A percentile compares a stretch with the other conserved stretches of the same genome.
Conservation (phyloP, 1,284 basidiomycete species). For the Ganoderma lucidum region DNA sequence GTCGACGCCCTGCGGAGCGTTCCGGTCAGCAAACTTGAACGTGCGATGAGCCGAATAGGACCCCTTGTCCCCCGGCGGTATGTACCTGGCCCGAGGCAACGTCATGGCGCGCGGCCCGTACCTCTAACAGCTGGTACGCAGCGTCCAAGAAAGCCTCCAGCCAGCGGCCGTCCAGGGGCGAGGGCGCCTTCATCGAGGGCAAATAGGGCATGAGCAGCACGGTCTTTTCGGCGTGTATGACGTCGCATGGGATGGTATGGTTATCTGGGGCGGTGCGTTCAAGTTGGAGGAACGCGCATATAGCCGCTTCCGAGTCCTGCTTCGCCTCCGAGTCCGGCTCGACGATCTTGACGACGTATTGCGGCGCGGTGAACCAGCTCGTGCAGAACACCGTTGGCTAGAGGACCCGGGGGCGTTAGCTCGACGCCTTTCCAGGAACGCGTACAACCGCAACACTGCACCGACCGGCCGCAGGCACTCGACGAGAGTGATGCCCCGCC, state of each 20-base stretch:
- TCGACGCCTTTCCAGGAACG: too few species aligned
- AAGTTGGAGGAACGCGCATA: background rate
- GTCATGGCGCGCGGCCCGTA: background rate
- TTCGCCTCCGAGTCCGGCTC: background rate
- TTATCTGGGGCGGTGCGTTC: background rate
- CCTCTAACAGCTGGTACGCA: background rate
- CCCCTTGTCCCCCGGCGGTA: background rate
- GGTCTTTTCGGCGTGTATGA: background rate
- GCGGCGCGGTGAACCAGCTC: background rate
- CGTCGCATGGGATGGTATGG: constrained; percentile 5
- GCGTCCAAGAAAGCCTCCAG: background rate
- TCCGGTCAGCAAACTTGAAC: background rate
- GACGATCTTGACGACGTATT: constrained; percentile 4
- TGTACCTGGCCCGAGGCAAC: background rate
- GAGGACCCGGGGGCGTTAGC: background rate
- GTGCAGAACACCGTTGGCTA: constrained; percentile 8
- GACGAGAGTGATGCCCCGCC: constrained; percentile 1
- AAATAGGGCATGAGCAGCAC: constrained; percentile 4
- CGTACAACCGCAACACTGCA: background rate
- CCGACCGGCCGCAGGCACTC: constrained; percentile 1
- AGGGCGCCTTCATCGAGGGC: background rate
- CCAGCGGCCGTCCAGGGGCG: background rate
- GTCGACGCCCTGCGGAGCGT: background rate
- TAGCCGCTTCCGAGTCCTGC: background rate
- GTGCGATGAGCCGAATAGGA: background rate